phyloP scores from a whole-genome alignment of 164 flowering plant species.

The Vitis riparia region DNA sequence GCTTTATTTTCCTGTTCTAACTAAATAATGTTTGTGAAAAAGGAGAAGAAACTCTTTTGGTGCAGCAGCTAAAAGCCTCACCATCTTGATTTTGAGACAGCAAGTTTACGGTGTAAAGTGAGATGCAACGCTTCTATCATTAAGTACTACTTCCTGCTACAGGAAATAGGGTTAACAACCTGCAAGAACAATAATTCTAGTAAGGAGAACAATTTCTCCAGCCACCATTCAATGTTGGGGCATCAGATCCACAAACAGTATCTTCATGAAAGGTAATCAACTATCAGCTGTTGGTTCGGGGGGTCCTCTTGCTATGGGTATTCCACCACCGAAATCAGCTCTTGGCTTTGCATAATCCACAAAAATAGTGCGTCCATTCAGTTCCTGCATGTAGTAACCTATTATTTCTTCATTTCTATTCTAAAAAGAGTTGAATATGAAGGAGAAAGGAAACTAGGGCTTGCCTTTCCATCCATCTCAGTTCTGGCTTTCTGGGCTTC shows the following conservation, averaged over 20 bases:
- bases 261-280: constrained; percentile 5
- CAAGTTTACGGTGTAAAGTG: too few species aligned
- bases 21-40: too few species aligned
- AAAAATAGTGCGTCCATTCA: constrained; percentile 71
- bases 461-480: constrained; percentile 86
- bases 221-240: too few species aligned
- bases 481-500: constrained; percentile 69
- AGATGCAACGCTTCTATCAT: too few species aligned
- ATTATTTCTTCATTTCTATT: background rate
- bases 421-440: background rate
- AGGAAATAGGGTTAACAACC: too few species aligned
- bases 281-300: constrained; percentile 40
- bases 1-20: too few species aligned
- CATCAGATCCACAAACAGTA: background rate
- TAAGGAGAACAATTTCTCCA: too few species aligned
- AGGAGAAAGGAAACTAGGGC: background rate
- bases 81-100: too few species aligned
- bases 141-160: too few species aligned
- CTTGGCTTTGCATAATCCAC: constrained; percentile 76
- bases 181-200: too few species aligned
- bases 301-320: constrained; percentile 87
- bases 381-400: constrained; percentile 32
- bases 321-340: constrained; percentile 20
- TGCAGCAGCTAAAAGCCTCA: too few species aligned
- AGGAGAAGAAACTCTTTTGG: too few species aligned